These are phyloP conservation scores for Emericellopsis cladophorae DNA, from an alignment of 2,329 filamentous ascomycete species.

Conservation along the genomic window DNA sequence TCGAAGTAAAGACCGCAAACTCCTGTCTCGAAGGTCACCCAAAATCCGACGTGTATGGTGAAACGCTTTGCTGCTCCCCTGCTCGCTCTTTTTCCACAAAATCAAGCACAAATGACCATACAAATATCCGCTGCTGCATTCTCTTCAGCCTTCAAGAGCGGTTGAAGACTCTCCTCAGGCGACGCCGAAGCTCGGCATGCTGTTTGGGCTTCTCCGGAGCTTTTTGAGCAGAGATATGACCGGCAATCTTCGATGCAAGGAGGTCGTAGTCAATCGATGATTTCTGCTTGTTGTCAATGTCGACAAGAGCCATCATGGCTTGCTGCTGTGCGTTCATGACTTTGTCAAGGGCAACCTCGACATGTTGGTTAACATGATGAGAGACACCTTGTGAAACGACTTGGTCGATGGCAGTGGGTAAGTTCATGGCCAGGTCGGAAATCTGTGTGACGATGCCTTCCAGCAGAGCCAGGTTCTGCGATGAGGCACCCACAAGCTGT, in stretches of 20 bases:
- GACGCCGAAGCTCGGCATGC: too few species aligned
- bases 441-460: constrained; percentile 10
- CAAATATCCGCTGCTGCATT: too few species aligned
- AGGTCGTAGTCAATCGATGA: constrained; percentile 1
- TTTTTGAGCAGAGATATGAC: neutral
- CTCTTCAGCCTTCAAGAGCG: too few species aligned
- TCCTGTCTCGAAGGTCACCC: too few species aligned
- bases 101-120: too few species aligned
- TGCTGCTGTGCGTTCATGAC: constrained; percentile 10
- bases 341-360: constrained; percentile 7
- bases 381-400: constrained; percentile 6
- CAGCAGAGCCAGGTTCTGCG: constrained; percentile 10
- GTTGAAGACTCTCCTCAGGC: too few species aligned
- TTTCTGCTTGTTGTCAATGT: neutral
- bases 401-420: constrained; percentile 12
- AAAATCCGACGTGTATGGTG: too few species aligned
- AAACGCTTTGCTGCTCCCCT: too few species aligned
- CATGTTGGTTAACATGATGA: constrained; percentile 9
- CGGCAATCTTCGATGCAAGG: neutral
- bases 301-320: constrained; percentile 7
- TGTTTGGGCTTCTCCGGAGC: neutral
- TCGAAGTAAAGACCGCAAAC: too few species aligned
- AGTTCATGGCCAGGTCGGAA: constrained; percentile 10
- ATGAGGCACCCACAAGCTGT: neutral
- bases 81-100: too few species aligned